These are phyloP conservation scores for Phytophthora sp. DNA, from an alignment of 352 stramenopile genomes.

Conservation along the genomic window DNA sequence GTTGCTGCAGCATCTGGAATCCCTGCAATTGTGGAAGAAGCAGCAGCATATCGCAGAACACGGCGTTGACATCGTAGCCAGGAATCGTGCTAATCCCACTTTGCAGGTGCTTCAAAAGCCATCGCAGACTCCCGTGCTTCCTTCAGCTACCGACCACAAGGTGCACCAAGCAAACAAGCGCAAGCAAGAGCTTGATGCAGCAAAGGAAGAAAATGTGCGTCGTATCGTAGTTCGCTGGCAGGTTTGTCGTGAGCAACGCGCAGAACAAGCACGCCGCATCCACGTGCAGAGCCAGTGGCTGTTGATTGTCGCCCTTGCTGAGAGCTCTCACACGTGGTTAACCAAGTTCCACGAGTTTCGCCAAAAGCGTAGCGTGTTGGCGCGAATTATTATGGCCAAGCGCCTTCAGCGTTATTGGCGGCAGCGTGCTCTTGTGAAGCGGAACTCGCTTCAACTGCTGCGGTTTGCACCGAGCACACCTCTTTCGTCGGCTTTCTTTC, in stretches of 20 bases:
- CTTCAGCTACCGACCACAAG: slow-evolving; percentile 59
- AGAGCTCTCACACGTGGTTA: slow-evolving; percentile 45
- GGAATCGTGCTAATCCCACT: slow-evolving; percentile 49
- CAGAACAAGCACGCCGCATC: slow-evolving; percentile 36
- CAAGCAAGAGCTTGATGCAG: slow-evolving; percentile 60
- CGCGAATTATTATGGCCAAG: slow-evolving; percentile 53
- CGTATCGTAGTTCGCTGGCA: slow-evolving; percentile 63
- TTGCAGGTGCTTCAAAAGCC: slow-evolving; percentile 53
- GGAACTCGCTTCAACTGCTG: slow-evolving; percentile 24
- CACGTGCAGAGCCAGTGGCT: slow-evolving; percentile 69
- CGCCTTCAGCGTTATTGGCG: slow-evolving; percentile 67
- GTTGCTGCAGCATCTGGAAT: slow-evolving; percentile 55
- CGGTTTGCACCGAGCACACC: slow-evolving; percentile 25
- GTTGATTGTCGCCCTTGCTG: slow-evolving; percentile 45
- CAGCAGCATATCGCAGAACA: slow-evolving; percentile 48
- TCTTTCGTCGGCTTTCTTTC: slow-evolving; percentile 50
- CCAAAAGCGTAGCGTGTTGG: slow-evolving; percentile 38
- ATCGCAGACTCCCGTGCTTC: slow-evolving; percentile 58
- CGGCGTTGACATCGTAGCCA: slow-evolving; percentile 54
- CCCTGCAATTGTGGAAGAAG: slow-evolving; percentile 38
- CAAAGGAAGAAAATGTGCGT: slow-evolving; percentile 42
- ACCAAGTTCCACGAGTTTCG: slow-evolving; percentile 52
- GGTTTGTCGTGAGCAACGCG: slow-evolving; percentile 39
- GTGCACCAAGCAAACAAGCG: slow-evolving; percentile 47
- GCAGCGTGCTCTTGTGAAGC: slow-evolving; percentile 28